These are phyloP conservation scores for Aspergillus sp. DNA, from an alignment of 2,329 filamentous ascomycete genomes.

Conservation along the genomic window DNA sequence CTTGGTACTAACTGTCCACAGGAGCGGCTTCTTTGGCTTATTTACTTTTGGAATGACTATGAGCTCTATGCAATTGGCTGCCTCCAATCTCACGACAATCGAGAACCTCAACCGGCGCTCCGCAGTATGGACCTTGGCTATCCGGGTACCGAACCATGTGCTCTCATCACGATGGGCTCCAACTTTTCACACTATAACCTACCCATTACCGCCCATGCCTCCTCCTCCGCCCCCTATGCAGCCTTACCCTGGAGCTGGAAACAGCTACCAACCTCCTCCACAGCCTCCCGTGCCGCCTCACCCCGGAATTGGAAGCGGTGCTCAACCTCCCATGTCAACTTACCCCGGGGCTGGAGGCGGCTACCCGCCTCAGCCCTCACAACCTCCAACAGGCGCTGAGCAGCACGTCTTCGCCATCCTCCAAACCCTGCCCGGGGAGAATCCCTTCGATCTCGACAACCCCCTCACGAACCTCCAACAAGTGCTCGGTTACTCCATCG, in stretches of 20 bases:
- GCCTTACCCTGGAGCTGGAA: constrained; percentile 12
- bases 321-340: constrained; percentile 6
- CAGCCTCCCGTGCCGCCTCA: background rate
- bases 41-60: constrained; percentile 76
- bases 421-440: constrained; percentile 69
- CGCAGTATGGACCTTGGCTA: constrained; percentile 70
- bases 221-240: constrained; percentile 6
- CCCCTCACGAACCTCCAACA: constrained; percentile 69
- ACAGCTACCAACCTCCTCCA: constrained; percentile 13
- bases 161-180: constrained; percentile 36
- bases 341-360: too few relatives aligned
- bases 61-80: constrained; percentile 68
- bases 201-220: constrained; percentile 36
- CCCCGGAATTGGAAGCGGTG: constrained; percentile 16
- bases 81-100: constrained; percentile 78
- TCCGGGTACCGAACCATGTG: constrained; percentile 61
- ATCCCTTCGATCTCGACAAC: constrained; percentile 77
- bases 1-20: constrained; percentile 21
- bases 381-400: constrained; percentile 37
- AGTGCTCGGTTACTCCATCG: constrained; percentile 70
- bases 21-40: constrained; percentile 70
- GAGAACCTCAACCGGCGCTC: constrained; percentile 67
- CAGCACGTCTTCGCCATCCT: constrained; percentile 76
- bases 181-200: constrained; percentile 42
- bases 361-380: constrained; percentile 11